A percentile compares a stretch with the other conserved stretches of the same genome.
phyloP scores from a whole-genome alignment of 352 stramenopile species.

The Phytopythium ostracodes region DNA sequence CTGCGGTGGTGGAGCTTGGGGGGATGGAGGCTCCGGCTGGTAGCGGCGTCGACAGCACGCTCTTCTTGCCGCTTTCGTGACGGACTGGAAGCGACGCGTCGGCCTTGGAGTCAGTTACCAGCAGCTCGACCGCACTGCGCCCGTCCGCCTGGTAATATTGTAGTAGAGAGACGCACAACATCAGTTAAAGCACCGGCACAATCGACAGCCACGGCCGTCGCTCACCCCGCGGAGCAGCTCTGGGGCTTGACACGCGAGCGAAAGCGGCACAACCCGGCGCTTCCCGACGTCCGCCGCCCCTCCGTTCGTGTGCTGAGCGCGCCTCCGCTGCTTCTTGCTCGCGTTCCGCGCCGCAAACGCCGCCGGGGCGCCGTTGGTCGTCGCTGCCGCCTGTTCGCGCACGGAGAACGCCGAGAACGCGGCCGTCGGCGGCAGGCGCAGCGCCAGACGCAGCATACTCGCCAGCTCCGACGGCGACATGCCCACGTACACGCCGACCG shows the following conservation, averaged over 20 bases:
- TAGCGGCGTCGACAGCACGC: not conserved
- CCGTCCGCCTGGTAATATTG: not conserved
- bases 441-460: slow-evolving; percentile 25
- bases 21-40: not conserved
- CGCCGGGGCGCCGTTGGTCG: not conserved
- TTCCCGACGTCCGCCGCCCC: slow-evolving; percentile 6
- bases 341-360: not conserved
- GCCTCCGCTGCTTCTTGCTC: slow-evolving; percentile 4
- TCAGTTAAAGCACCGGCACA: too few species aligned
- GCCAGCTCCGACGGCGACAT: slow-evolving; percentile 47
- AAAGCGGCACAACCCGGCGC: slow-evolving; percentile 51
- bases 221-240: slow-evolving; percentile 30
- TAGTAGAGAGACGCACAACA: too few species aligned
- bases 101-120: slow-evolving; percentile 12
- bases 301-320: slow-evolving; percentile 1
- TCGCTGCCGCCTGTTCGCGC: not conserved
- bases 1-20: not conserved
- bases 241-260: slow-evolving; percentile 46
- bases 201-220: too few species aligned
- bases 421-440: slow-evolving; percentile 15
- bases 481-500: slow-evolving; percentile 51
- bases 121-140: not conserved
- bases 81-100: not conserved
- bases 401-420: slow-evolving; percentile 40
- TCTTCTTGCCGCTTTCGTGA: not conserved